Conservation (phyloP, 164 flowering plant genomes). For the Magnolia officinalis region DNA sequence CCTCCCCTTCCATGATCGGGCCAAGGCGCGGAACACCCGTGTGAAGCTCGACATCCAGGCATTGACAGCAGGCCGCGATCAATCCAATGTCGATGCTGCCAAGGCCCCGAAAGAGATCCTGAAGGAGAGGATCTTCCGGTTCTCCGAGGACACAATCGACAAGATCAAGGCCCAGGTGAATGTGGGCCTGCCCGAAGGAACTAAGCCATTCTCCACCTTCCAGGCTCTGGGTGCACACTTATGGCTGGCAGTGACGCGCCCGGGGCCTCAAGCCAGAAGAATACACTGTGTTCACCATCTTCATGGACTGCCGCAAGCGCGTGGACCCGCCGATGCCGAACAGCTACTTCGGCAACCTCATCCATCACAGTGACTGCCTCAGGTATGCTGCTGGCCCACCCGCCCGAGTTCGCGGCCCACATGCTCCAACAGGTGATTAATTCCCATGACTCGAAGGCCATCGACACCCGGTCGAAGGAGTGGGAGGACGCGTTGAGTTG, state of each 20-base stretch:
- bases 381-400: slow-evolving; percentile 46
- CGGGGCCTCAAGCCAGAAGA: slow-evolving; percentile 71
- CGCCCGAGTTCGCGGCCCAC: slow-evolving; percentile 49
- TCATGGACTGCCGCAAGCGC: slow-evolving; percentile 80
- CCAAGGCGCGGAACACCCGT: slow-evolving; percentile 70
- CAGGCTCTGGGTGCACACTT: slow-evolving; percentile 71
- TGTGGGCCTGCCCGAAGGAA: slow-evolving; percentile 26
- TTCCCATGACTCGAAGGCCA: slow-evolving; percentile 59
- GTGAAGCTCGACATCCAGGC: slow-evolving; percentile 74
- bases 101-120: slow-evolving; percentile 28
- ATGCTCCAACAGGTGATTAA: slow-evolving; percentile 52
- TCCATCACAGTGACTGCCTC: slow-evolving; percentile 81
- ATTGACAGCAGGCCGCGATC: slow-evolving; percentile 16
- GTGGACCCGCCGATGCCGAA: slow-evolving; percentile 86
- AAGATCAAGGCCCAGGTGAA: slow-evolving; percentile 64
- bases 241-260: slow-evolving; percentile 80
- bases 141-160: slow-evolving; percentile 62
- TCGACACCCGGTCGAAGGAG: slow-evolving; percentile 50
- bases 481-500: slow-evolving; percentile 72
- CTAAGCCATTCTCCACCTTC: slow-evolving; percentile 69
- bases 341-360: slow-evolving; percentile 79
- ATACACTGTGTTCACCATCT: slow-evolving; percentile 73
- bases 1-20: slow-evolving; percentile 75
- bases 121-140: slow-evolving; percentile 69
- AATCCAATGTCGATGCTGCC: slow-evolving; percentile 20